These are phyloP conservation scores for Aureobasidium mangrovei DNA, from an alignment of 2,329 filamentous ascomycete species.

Conservation along the genomic window DNA sequence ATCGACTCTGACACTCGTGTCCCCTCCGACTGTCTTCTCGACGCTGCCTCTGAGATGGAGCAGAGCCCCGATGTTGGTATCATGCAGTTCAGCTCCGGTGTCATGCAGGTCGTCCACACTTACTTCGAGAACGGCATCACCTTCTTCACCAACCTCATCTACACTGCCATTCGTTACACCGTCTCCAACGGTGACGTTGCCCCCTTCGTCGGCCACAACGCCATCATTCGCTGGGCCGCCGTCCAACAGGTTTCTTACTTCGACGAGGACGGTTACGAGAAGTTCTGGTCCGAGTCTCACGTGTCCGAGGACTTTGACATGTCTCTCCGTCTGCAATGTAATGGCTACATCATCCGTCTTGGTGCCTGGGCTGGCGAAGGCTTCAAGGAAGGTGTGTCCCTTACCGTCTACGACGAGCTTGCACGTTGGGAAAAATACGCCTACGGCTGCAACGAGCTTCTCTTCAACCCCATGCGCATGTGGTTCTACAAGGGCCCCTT, in stretches of 20 bases:
- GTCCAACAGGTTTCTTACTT: slow-evolving; percentile 50
- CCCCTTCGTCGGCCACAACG: slow-evolving; percentile 71
- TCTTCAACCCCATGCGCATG: slow-evolving; percentile 57
- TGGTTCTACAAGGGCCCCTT: slow-evolving; percentile 57
- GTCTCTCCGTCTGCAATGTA: slow-evolving; percentile 56
- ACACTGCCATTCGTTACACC: slow-evolving; percentile 61
- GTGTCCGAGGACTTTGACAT: slow-evolving; percentile 72
- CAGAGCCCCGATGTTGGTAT: slow-evolving; percentile 61
- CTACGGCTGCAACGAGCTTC: slow-evolving; percentile 61
- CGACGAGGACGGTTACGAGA: slow-evolving; percentile 51
- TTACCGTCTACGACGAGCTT: slow-evolving; percentile 65
- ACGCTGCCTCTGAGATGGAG: slow-evolving; percentile 64
- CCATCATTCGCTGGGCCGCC: slow-evolving; percentile 61
- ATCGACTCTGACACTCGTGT: slow-evolving; percentile 64
- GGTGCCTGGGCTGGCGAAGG: slow-evolving; percentile 60
- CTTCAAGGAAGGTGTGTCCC: slow-evolving; percentile 65
- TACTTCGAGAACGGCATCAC: slow-evolving; percentile 71
- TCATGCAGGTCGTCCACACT: slow-evolving; percentile 65
- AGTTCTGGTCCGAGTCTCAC: slow-evolving; percentile 67
- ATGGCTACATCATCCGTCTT: slow-evolving; percentile 59
- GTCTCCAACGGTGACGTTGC: slow-evolving; percentile 64
- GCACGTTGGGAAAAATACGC: slow-evolving; percentile 67
- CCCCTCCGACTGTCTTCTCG: slow-evolving; percentile 57
- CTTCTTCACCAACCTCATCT: slow-evolving; percentile 72
- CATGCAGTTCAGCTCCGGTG: slow-evolving; percentile 62